phyloP scores from a whole-genome alignment of 371 early-diverging fungal species.

The Umbelopsis sp. region DNA sequence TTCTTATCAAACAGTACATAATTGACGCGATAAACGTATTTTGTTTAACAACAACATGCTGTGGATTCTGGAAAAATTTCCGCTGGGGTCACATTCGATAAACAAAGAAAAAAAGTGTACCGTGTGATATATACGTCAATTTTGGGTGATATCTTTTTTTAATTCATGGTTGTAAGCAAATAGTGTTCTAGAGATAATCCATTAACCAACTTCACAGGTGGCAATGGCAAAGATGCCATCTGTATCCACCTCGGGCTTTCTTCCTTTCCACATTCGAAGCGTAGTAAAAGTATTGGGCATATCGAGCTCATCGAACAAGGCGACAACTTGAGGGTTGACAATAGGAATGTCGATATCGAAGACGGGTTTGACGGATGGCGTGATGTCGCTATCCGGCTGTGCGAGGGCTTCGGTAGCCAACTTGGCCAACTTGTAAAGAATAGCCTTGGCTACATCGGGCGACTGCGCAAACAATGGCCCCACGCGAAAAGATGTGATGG shows the following conservation, averaged over 20 bases:
- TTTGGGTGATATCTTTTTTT: not conserved
- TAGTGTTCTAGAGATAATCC: too few relatives aligned
- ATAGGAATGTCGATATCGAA: slow-evolving; percentile 29
- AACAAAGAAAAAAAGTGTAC: too few relatives aligned
- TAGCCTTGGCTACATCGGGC: slow-evolving; percentile 26
- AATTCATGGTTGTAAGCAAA: not conserved
- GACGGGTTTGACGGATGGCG: slow-evolving; percentile 15
- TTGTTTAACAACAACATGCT: too few relatives aligned
- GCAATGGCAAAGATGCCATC: slow-evolving; percentile 26
- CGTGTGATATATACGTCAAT: too few relatives aligned
- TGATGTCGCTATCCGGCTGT: not conserved
- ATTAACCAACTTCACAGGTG: slow-evolving; percentile 14
- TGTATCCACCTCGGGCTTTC: slow-evolving; percentile 26
- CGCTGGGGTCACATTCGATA: too few relatives aligned
- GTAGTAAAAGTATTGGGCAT: slow-evolving; percentile 29
- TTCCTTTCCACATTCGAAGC: slow-evolving; percentile 37
- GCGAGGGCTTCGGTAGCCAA: slow-evolving; percentile 20
- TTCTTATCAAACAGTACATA: slow-evolving; percentile 1
- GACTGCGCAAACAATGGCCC: slow-evolving; percentile 33
- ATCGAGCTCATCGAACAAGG: slow-evolving; percentile 27
- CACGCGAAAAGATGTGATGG: slow-evolving; percentile 30
- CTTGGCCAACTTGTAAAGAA: slow-evolving; percentile 29
- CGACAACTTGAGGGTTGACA: slow-evolving; percentile 23
- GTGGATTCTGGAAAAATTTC: too few relatives aligned
- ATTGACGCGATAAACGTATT: not conserved